Percentiles rank a stretch among this genome's conserved stretches.
These are phyloP conservation scores for Fomitopsis palustris DNA, from an alignment of 1,284 basidiomycete genomes.

Conservation along the genomic window DNA sequence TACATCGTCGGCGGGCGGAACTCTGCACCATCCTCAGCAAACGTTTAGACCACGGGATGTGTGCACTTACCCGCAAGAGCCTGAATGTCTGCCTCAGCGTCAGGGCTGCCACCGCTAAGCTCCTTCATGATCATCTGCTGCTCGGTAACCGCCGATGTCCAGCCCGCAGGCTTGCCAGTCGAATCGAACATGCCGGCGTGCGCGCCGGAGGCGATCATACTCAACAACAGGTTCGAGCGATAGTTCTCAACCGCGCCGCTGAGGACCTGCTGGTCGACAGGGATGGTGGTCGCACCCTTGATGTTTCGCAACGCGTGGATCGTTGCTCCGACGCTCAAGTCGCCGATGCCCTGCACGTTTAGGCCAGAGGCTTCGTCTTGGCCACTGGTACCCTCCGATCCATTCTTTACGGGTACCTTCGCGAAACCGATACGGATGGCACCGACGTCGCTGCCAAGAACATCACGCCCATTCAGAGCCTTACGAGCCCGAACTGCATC, in stretches of 20 bases:
- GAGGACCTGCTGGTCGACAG: slow-evolving; percentile 88
- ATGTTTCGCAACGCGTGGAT: slow-evolving; percentile 82
- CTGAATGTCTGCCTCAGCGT: slow-evolving; percentile 81
- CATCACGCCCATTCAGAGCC: slow-evolving; percentile 91
- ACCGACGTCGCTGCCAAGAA: slow-evolving; percentile 92
- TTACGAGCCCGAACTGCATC: slow-evolving; percentile 95
- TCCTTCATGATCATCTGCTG: slow-evolving; percentile 97
- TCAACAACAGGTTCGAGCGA: slow-evolving; percentile 85
- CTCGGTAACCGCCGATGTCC: slow-evolving; percentile 73
- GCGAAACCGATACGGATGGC: slow-evolving; percentile 96
- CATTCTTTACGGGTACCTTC: slow-evolving; percentile 88
- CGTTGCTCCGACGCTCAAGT: slow-evolving; percentile 78
- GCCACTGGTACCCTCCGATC: slow-evolving; percentile 59
- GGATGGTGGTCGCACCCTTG: slow-evolving; percentile 83
- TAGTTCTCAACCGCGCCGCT: slow-evolving; percentile 93
- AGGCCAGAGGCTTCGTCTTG: slow-evolving; percentile 60
- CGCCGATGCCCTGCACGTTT: slow-evolving; percentile 75
- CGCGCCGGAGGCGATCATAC: slow-evolving; percentile 84
- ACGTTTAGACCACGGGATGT: too few relatives aligned
- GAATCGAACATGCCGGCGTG: slow-evolving; percentile 64
- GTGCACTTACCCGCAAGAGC: slow-evolving; percentile 77
- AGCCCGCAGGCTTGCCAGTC: slow-evolving; percentile 54
- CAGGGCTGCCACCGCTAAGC: slow-evolving; percentile 72
- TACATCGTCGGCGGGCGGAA: slow-evolving; percentile 89
- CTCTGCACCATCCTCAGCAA: slow-evolving; percentile 39